Conservation (phyloP, 345 rosid genomes). For the Hypericum perforatum region DNA sequence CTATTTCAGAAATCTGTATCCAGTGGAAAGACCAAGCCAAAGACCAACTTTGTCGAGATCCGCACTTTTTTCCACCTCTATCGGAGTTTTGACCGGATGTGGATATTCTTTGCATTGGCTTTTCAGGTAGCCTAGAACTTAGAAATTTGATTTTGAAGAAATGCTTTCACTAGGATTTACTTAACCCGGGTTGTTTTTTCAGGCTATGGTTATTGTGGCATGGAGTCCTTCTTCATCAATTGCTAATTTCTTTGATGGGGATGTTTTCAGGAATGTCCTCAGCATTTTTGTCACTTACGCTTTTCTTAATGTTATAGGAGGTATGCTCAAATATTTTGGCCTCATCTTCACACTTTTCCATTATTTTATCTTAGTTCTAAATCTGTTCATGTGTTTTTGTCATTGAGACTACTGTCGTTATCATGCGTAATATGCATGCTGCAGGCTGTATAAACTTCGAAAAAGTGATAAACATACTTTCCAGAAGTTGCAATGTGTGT, state of each 20-base stretch:
- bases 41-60: slow-evolving; percentile 96
- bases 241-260: slow-evolving; percentile 46
- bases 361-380: neutral
- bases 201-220: slow-evolving; percentile 90
- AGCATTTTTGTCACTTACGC: slow-evolving; percentile 84
- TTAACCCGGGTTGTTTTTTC: slow-evolving; percentile 19
- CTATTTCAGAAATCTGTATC: slow-evolving; percentile 38
- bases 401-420: too few relatives aligned
- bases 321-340: slow-evolving; percentile 3
- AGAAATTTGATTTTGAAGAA: slow-evolving; percentile 8
- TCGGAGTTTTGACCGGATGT: slow-evolving; percentile 95
- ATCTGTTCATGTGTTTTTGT: too few relatives aligned
- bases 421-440: too few relatives aligned
- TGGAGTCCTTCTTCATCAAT: slow-evolving; percentile 69
- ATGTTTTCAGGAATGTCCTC: slow-evolving; percentile 51
- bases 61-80: slow-evolving; percentile 92
- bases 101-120: slow-evolving; percentile 84
- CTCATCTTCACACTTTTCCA: neutral
- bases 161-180: slow-evolving; percentile 11
- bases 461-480: too few relatives aligned
- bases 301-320: slow-evolving; percentile 58
- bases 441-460: too few relatives aligned
- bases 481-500: too few relatives aligned
- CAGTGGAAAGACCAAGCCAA: slow-evolving; percentile 57
- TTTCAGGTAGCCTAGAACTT: slow-evolving; percentile 52